Conservation (phyloP, 768 basidiomycete genomes). For the Termitomyces eurrhizus region DNA sequence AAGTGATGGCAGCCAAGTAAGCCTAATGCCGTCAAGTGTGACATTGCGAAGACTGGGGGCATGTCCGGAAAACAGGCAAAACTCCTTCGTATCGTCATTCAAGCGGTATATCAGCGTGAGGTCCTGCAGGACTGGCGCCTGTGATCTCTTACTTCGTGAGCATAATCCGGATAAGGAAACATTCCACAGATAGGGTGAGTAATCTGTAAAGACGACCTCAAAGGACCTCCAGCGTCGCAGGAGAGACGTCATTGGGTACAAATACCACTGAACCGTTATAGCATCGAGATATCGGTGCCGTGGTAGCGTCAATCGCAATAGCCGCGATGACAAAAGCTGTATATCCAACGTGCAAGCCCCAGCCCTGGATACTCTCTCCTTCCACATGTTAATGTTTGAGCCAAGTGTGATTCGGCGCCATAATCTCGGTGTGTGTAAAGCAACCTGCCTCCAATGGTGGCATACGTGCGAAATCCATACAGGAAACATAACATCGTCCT, state of each 20-base stretch:
- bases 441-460: constrained; percentile 56
- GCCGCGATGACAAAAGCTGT: constrained; percentile 36
- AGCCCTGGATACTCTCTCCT: constrained; percentile 56
- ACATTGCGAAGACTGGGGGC: constrained; percentile 53
- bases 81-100: constrained; percentile 71
- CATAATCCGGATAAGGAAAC: constrained; percentile 57
- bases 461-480: constrained; percentile 68
- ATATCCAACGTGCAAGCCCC: constrained; percentile 61
- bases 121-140: constrained; percentile 46
- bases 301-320: constrained; percentile 20
- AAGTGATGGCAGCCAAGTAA: constrained; percentile 59
- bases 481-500: constrained; percentile 54
- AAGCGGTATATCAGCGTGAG: constrained; percentile 54
- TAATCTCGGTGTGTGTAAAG: constrained; percentile 54
- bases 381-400: constrained; percentile 54
- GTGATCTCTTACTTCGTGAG: constrained; percentile 26
- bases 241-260: constrained; percentile 52
- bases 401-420: constrained; percentile 60
- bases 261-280: constrained; percentile 53
- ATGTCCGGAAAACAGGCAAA: constrained; percentile 56
- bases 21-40: constrained; percentile 60
- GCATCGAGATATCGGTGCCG: constrained; percentile 34
- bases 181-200: constrained; percentile 66
- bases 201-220: constrained; percentile 48
- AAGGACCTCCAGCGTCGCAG: constrained; percentile 61